These are phyloP conservation scores for Miscanthus lutarioriparius DNA, from an alignment of 176 grass and related monocot species.

Conservation along the genomic window DNA sequence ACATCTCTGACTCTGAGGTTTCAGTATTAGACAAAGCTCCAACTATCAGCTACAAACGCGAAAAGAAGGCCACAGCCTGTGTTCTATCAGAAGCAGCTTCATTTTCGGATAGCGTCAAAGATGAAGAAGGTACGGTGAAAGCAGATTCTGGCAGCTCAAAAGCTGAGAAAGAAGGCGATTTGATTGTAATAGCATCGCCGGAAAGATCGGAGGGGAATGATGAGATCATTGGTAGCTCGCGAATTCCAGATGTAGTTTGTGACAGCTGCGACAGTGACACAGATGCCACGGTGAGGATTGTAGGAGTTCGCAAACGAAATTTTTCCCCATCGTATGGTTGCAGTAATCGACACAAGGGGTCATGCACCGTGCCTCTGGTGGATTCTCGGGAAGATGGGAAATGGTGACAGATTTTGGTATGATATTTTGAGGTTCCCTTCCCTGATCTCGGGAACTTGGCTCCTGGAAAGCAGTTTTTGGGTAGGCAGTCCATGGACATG, in stretches of 20 bases:
- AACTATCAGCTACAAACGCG: neutral
- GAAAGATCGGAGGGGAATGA: neutral
- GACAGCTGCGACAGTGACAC: constrained; percentile 39
- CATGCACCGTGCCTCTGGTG: neutral
- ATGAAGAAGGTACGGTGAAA: neutral
- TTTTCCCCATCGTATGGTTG: rapidly evolving
- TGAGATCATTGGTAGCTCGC: neutral
- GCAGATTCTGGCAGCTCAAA: constrained; percentile 2
- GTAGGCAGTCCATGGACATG: constrained; percentile 10
- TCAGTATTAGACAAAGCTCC: neutral
- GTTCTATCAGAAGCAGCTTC: constrained; percentile 36
- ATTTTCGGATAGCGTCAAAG: constrained; percentile 1
- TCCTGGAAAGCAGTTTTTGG: constrained; percentile 12
- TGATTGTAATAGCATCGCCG: neutral
- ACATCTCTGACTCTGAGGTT: neutral
- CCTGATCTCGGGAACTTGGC: neutral
- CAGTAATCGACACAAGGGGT: constrained; percentile 5
- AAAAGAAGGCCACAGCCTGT: neutral
- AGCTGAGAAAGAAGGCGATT: neutral
- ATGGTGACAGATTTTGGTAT: neutral
- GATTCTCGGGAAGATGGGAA: neutral
- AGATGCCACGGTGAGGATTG: neutral
- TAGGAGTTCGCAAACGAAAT: neutral
- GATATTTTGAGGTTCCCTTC: constrained; percentile 1
- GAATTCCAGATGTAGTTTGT: neutral